Evolutionary conservation across 495 filamentous ascomycete species (phyloP).

Genomic region (Entonaema liquescens): DNA sequence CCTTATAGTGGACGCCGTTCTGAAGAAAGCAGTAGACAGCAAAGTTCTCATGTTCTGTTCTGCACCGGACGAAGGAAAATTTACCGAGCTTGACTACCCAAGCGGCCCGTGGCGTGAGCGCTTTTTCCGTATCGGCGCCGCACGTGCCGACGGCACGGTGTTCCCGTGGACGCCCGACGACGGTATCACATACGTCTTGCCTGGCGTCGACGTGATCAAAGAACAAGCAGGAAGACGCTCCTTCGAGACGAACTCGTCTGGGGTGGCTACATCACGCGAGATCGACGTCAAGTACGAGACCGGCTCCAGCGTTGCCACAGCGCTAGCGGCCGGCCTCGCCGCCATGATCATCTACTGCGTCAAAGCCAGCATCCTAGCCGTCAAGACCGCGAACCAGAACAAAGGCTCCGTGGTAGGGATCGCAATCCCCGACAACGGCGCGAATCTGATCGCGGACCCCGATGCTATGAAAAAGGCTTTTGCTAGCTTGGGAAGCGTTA

Average conservation of each 20-base stretch:
- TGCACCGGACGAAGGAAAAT: constrained; percentile 3
- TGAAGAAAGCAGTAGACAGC: background rate
- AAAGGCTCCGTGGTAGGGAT: background rate
- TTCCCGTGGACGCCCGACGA: constrained; percentile 8
- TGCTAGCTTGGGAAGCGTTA: background rate
- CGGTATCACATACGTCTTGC: background rate
- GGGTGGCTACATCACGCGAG: background rate
- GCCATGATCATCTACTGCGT: background rate
- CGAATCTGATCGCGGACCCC: background rate
- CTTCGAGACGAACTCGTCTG: background rate
- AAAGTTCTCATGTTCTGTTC: background rate
- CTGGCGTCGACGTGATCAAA: background rate
- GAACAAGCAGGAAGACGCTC: background rate
- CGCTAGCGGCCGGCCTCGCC: background rate
- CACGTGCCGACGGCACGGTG: background rate
- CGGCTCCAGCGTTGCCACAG: background rate
- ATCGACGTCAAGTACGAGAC: background rate
- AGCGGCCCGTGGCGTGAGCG: background rate
- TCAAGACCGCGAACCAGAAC: background rate
- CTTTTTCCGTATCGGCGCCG: constrained; percentile 20
- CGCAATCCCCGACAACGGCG: background rate
- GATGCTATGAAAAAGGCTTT: background rate
- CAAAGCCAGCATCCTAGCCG: background rate
- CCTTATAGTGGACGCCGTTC: background rate
- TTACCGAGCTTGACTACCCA: constrained; percentile 9